A percentile compares a stretch with the other conserved stretches of the same genome.
Evolutionary conservation across 768 basidiomycete species (phyloP).

Genomic region (Hygrophorus pudorinus): DNA sequence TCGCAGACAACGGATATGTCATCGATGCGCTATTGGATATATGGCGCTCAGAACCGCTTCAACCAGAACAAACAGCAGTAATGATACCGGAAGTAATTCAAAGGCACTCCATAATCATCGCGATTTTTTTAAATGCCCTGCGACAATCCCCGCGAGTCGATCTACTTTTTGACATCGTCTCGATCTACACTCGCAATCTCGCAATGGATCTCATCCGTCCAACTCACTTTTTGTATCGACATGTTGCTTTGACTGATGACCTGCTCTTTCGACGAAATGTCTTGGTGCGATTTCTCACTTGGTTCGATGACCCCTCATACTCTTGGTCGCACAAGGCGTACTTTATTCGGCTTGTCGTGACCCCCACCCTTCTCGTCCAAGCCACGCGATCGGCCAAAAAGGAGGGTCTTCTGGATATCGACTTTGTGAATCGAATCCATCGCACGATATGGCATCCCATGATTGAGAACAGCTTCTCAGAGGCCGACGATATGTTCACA

Average conservation of each 20-base stretch:
- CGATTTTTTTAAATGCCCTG: conserved; percentile 68
- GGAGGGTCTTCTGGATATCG: conserved; percentile 57
- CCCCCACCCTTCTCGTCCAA: conserved; percentile 76
- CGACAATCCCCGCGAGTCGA: conserved; percentile 71
- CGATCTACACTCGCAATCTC: conserved; percentile 68
- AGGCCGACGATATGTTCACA: conserved; percentile 74
- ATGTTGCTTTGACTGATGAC: conserved; percentile 68
- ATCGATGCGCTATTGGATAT: conserved; percentile 63
- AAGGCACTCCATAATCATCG: conserved; percentile 55
- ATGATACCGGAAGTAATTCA: conserved; percentile 42
- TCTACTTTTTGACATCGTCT: conserved; percentile 80
- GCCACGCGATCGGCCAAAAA: conserved; percentile 44
- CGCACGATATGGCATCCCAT: conserved; percentile 76
- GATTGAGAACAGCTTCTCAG: conserved; percentile 43
- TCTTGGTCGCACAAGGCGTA: conserved; percentile 71
- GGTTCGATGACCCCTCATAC: conserved; percentile 61
- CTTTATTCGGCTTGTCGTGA: conserved; percentile 75
- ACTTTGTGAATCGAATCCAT: conserved; percentile 63
- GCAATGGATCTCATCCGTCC: conserved; percentile 74
- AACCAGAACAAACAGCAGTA: conserved; percentile 31
- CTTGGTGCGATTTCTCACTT: conserved; percentile 73
- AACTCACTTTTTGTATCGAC: conserved; percentile 77
- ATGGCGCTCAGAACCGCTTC: conserved; percentile 52
- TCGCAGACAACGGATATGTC: conserved; percentile 54
- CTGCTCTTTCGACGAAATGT: conserved; percentile 70